Base-by-base conservation (phyloP, 139 green algal species). In the Micractinium conductrix region DNA sequence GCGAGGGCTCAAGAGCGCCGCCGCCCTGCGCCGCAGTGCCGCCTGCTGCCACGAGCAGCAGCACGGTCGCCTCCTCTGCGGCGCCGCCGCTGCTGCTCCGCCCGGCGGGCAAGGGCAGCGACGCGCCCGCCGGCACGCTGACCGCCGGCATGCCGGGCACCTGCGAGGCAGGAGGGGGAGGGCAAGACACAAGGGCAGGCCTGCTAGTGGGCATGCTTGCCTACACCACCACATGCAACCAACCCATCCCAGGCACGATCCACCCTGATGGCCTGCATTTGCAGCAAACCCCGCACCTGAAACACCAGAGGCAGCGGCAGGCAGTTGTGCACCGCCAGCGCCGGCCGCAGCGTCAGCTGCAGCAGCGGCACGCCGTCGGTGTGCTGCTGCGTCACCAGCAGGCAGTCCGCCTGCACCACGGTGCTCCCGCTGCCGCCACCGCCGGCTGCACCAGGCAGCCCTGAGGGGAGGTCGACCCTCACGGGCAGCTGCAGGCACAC, bases 301-400 rank as follows among this genome's bases (percentile, higher is more conserved):
- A 85, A 85, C 50, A 73, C 53, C 53, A 84, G 40, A 7, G 75
- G 44, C 37, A 69, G 40, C 5, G 84, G 84, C 53, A 87, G 75
- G 75, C 75, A 60, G 84, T 84, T 84, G 38, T 62, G 76, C 74
- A 84, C 62, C 63, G 30, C 65, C 33, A 67, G 10, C 38, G 55
- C 69, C 2, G 83, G 83, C 83, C 73, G 33, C 43, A 87, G 42
- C 35, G 42, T 65, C 40, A 84, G 50, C 63, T 79, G 35, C 63
- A 87, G 48, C 74, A 79, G 63, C 67, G 67, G 72, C 37, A 80
- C 69, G 10, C 70, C 80, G 30, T 62, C 50, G 12, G 40, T 44
- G 40, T 62, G 63, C 60, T 71, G 80, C 69, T 73, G 48, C 38
- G 80, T 85, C 22, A 63, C 48, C 26, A 85, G 48, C 40, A 82